phyloP scores from a whole-genome alignment of 805 yeast genomes.

The Candida ipomoeae region DNA sequence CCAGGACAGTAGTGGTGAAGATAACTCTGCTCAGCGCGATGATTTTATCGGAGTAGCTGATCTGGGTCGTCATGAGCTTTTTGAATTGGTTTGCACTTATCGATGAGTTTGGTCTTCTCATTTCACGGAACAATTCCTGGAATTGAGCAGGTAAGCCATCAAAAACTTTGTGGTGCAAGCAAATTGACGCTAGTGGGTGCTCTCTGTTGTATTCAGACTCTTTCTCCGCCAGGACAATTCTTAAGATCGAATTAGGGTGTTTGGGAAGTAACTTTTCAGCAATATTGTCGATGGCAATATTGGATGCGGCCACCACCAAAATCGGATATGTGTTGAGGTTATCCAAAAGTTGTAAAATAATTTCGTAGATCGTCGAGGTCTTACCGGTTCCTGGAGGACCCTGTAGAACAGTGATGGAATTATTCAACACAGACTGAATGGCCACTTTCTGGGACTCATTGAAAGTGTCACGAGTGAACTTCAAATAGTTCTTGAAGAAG shows the following conservation, averaged over 20 bases:
- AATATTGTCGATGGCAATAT: constrained; percentile 71
- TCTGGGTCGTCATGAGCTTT: constrained; percentile 44
- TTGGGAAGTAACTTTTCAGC: constrained; percentile 60
- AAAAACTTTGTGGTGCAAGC: constrained; percentile 59
- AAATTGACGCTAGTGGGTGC: constrained; percentile 57
- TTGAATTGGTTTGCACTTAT: constrained; percentile 41
- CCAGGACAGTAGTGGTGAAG: constrained; percentile 68
- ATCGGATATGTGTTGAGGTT: constrained; percentile 58
- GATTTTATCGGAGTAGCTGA: constrained; percentile 40
- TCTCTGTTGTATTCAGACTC: constrained; percentile 54
- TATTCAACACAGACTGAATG: constrained; percentile 49
- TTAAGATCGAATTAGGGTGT: constrained; percentile 47
- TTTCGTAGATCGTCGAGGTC: constrained; percentile 41
- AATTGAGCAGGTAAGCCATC: constrained; percentile 45
- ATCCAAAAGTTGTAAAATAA: constrained; percentile 50
- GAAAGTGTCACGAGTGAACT: constrained; percentile 45
- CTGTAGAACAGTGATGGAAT: constrained; percentile 44
- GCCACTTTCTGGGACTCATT: constrained; percentile 56
- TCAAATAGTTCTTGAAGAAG: constrained; percentile 51
- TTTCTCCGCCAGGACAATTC: constrained; percentile 58
- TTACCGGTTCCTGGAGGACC: constrained; percentile 46
- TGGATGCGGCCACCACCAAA: constrained; percentile 70
- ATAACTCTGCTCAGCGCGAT: constrained; percentile 56
- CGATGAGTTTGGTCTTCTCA: constrained; percentile 29
- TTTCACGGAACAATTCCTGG: constrained; percentile 40